Conservation (phyloP, 75 land plant species). For the Picea sitchensis region DNA sequence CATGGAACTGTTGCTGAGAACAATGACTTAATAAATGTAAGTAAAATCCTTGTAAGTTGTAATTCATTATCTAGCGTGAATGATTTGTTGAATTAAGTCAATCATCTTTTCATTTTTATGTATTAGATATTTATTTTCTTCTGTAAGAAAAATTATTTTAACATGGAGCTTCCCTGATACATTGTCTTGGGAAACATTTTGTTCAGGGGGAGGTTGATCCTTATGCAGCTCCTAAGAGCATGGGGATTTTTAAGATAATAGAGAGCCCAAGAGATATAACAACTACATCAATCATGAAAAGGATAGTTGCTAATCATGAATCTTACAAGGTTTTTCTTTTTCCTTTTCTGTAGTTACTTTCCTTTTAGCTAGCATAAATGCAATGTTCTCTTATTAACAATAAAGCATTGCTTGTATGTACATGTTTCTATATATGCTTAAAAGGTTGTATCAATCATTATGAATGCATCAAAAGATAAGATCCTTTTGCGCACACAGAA, state of each 20-base stretch:
- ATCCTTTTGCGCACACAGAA: background rate
- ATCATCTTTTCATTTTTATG: background rate
- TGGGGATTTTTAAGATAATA: constrained; percentile 31
- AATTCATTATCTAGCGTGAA: constrained; percentile 6
- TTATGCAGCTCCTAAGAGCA: constrained; percentile 36
- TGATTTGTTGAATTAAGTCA: background rate
- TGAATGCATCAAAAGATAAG: background rate
- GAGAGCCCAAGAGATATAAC: constrained; percentile 41
- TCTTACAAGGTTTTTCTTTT: constrained; percentile 36
- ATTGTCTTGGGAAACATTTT: constrained; percentile 1
- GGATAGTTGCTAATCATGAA: constrained; percentile 49
- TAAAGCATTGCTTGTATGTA: background rate
- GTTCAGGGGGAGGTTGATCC: constrained; percentile 42
- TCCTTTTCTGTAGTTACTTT: background rate
- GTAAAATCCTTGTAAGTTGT: background rate
- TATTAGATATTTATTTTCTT: background rate
- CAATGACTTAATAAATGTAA: constrained; percentile 28
- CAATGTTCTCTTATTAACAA: background rate
- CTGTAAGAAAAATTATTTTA: background rate
- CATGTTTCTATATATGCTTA: background rate
- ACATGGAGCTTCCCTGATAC: background rate
- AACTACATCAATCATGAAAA: constrained; percentile 40
- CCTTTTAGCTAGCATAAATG: background rate
- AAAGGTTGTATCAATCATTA: background rate
- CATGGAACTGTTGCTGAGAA: constrained; percentile 50